These are phyloP conservation scores for Pichia rugopelliculosa DNA, from an alignment of 805 yeast genomes.

Conservation along the genomic window DNA sequence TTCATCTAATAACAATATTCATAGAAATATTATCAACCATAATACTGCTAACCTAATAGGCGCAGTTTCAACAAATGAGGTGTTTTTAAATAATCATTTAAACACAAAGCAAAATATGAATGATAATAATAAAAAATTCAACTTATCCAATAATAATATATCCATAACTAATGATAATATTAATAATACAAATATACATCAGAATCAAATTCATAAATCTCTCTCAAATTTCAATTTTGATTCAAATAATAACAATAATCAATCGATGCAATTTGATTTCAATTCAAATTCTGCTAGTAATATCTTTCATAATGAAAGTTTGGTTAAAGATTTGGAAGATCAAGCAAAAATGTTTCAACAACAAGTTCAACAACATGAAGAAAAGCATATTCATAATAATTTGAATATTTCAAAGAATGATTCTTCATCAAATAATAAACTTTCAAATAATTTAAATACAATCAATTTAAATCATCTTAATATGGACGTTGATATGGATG, in stretches of 20 bases:
- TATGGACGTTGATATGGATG: slow-evolving; percentile 9
- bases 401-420: slow-evolving; percentile 10
- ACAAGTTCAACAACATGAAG: slow-evolving; percentile 21
- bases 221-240: slow-evolving; percentile 20
- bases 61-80: slow-evolving; percentile 89
- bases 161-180: slow-evolving; percentile 11
- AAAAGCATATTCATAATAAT: slow-evolving; percentile 13
- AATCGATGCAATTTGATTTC: slow-evolving; percentile 6
- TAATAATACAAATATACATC: neutral
- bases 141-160: slow-evolving; percentile 8
- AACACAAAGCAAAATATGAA: slow-evolving; percentile 7
- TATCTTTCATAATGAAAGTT: slow-evolving; percentile 4
- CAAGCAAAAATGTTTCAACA: slow-evolving; percentile 8
- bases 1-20: neutral
- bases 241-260: slow-evolving; percentile 8
- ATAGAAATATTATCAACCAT: slow-evolving; percentile 27
- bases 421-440: slow-evolving; percentile 11
- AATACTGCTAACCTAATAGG: slow-evolving; percentile 58
- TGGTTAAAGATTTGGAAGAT: slow-evolving; percentile 7
- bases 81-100: slow-evolving; percentile 45
- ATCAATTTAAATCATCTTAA: neutral
- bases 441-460: neutral
- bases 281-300: neutral
- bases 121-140: slow-evolving; percentile 7
- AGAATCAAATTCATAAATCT: slow-evolving; percentile 9